These are phyloP conservation scores for Suillus spraguei DNA, from an alignment of 768 basidiomycete genomes.

Conservation along the genomic window DNA sequence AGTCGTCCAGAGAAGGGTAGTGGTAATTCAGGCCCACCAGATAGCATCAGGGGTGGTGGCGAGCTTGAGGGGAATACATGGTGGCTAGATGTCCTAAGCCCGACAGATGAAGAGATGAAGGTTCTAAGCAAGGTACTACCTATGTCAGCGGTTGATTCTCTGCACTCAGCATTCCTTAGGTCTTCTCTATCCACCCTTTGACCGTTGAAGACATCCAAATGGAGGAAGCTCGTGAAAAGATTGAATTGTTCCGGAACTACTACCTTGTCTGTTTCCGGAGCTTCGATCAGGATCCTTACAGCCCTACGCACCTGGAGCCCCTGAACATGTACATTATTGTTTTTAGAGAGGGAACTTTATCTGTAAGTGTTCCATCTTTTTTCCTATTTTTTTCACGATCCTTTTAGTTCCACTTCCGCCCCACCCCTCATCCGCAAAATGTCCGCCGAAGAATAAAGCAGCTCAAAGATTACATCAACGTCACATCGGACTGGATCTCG, in stretches of 20 bases:
- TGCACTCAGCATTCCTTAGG: constrained; percentile 47
- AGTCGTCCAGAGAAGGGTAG: constrained; percentile 23
- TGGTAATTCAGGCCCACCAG: constrained; percentile 21
- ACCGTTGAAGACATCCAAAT: constrained; percentile 99
- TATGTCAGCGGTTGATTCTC: constrained; percentile 3
- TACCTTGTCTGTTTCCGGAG: constrained; percentile 99
- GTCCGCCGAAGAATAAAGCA: constrained; percentile 98
- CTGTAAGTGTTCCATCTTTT: constrained; percentile 52
- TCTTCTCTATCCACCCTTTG: constrained; percentile 95
- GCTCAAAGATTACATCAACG: constrained; percentile 97
- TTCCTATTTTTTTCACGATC: background rate
- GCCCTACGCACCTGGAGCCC: constrained; percentile 95
- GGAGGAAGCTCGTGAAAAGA: constrained; percentile 99
- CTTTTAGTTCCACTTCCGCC: constrained; percentile 90
- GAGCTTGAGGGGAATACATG: constrained; percentile 82
- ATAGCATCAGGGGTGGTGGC: constrained; percentile 26
- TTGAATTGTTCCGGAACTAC: constrained; percentile 98
- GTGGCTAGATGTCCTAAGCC: constrained; percentile 95
- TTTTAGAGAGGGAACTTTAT: constrained; percentile 94
- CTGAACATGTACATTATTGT: constrained; percentile 99
- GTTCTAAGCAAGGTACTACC: constrained; percentile 81
- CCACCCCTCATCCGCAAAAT: constrained; percentile 97
- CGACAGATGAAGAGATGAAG: constrained; percentile 99
- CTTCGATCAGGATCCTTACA: constrained; percentile 98
- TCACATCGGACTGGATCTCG: constrained; percentile 99